These are phyloP conservation scores for Boeremia exigua DNA, from an alignment of 2,329 filamentous ascomycete genomes.

Conservation along the genomic window DNA sequence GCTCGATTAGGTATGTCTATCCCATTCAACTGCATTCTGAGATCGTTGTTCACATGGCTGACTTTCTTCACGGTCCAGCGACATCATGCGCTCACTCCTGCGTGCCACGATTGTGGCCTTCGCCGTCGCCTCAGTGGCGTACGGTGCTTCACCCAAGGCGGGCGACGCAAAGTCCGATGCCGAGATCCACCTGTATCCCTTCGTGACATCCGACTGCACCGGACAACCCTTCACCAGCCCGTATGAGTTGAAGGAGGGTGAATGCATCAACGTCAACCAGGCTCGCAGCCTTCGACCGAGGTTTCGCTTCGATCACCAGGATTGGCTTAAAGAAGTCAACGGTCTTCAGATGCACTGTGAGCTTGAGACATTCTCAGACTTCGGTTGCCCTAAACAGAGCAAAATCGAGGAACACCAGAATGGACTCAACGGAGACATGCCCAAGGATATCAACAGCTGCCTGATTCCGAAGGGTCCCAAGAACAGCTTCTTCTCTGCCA, in stretches of 20 bases:
- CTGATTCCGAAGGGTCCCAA: not conserved
- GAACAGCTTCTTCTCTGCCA: constrained; percentile 16
- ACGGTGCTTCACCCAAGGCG: constrained; percentile 21
- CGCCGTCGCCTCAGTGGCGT: constrained; percentile 18
- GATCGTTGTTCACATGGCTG: not conserved
- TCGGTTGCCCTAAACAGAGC: constrained; percentile 8
- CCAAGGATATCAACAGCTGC: constrained; percentile 6
- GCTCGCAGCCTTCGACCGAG: constrained; percentile 25
- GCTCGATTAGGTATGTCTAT: not conserved
- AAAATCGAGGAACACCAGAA: not conserved
- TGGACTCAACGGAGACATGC: not conserved
- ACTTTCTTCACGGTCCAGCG: not conserved
- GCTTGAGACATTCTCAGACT: constrained; percentile 18
- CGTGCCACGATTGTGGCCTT: constrained; percentile 23
- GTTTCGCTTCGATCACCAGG: constrained; percentile 17
- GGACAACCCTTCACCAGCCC: constrained; percentile 21
- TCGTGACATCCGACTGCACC: constrained; percentile 22
- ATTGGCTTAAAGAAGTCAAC: constrained; percentile 27
- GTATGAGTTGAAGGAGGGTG: constrained; percentile 24
- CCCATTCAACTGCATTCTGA: not conserved
- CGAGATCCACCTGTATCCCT: constrained; percentile 20
- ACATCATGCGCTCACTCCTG: constrained; percentile 19
- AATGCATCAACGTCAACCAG: constrained; percentile 24
- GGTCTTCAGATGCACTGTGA: constrained; percentile 15
- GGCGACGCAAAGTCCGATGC: constrained; percentile 4